Percentiles rank a stretch among this genome's conserved stretches.
These are phyloP conservation scores for Penicillium verrucosum DNA, from an alignment of 2,329 filamentous ascomycete genomes.

Conservation along the genomic window DNA sequence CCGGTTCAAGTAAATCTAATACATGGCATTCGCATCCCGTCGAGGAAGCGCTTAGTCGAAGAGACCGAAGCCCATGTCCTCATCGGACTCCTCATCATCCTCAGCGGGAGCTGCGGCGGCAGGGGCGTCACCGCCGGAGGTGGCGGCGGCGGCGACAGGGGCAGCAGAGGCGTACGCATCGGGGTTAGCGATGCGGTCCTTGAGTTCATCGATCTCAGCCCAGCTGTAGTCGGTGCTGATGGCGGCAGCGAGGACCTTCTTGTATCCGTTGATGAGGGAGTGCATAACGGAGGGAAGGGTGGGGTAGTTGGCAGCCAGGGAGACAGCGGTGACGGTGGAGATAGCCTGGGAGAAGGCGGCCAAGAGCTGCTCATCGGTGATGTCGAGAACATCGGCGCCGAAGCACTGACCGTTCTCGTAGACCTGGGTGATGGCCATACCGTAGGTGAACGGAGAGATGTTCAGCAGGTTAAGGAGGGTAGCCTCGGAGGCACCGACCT, in stretches of 20 bases:
- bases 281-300: conserved; percentile 95
- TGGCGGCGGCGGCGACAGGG: conserved; percentile 59
- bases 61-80: conserved; percentile 70
- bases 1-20: conserved; percentile 34
- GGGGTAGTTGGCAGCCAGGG: conserved; percentile 89
- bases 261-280: conserved; percentile 96
- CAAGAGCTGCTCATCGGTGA: conserved; percentile 91
- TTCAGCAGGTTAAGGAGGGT: conserved; percentile 99
- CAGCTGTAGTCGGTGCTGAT: conserved; percentile 88
- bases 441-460: conserved; percentile 99
- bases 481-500: conserved; percentile 98
- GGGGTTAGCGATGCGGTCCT: conserved; percentile 99
- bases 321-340: conserved; percentile 82
- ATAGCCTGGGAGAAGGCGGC: conserved; percentile 77
- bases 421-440: conserved; percentile 93
- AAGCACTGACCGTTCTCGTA: conserved; percentile 98
- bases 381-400: conserved; percentile 79
- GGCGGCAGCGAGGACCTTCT: conserved; percentile 85
- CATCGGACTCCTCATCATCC: conserved; percentile 64
- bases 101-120: conserved; percentile 59
- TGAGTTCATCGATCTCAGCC: conserved; percentile 94
- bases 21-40: conserved; percentile 36
- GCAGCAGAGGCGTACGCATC: conserved; percentile 88
- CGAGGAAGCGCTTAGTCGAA: conserved; percentile 57
- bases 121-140: conserved; percentile 51